These are phyloP conservation scores for Rehmannia glutinosa DNA, from an alignment of 257 asterid genomes.

Conservation along the genomic window DNA sequence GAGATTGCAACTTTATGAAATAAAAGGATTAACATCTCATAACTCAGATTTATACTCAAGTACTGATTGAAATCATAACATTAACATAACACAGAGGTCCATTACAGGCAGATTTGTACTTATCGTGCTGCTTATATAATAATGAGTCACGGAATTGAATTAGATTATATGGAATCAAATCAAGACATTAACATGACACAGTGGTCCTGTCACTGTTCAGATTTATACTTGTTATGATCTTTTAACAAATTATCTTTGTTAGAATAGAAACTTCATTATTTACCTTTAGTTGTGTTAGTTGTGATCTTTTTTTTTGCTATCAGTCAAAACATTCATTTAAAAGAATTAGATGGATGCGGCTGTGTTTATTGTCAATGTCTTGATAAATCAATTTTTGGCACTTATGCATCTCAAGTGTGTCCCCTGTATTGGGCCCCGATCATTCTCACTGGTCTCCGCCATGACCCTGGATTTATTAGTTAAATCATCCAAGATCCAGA, in stretches of 20 bases:
- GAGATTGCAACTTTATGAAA: background rate
- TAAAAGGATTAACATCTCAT: background rate
- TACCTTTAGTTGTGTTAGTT: background rate
- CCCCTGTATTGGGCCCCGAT: too few relatives aligned
- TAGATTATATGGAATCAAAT: background rate
- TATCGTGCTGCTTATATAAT: background rate
- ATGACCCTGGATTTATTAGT: background rate
- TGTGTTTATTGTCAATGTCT: background rate
- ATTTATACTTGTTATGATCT: background rate
- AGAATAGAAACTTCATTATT: background rate
- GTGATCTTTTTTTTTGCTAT: background rate
- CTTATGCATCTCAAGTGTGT: background rate
- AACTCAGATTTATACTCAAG: background rate
- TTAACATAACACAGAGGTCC: background rate
- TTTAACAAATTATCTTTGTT: background rate
- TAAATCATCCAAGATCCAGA: background rate
- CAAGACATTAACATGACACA: conserved; percentile 8
- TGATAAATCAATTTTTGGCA: background rate
- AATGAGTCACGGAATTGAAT: background rate
- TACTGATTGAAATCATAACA: background rate
- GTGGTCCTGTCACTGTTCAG: background rate
- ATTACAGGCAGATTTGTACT: background rate
- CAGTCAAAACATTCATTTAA: background rate
- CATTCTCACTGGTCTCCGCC: too few relatives aligned
- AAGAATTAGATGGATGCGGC: background rate